Conservation (phyloP, 331 rosid genomes). For the Erythrophleum ivorense region DNA sequence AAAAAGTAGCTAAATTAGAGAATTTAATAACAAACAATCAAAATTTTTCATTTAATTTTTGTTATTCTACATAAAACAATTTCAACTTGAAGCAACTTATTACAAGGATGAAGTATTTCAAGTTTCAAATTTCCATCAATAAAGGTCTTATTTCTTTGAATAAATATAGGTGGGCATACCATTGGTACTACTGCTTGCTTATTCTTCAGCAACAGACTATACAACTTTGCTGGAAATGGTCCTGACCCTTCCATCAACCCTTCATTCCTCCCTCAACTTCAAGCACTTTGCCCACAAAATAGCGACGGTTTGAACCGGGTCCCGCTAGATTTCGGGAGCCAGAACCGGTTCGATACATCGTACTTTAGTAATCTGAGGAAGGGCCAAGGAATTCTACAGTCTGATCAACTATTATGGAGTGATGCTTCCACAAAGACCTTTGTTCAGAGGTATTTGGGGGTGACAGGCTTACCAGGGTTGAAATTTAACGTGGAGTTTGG, state of each 20-base stretch:
- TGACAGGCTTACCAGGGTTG: conserved; percentile 50
- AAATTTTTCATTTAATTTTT: too few relatives aligned
- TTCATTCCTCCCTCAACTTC: conserved; percentile 51
- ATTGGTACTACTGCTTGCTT: conserved; percentile 71
- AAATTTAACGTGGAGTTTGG: conserved; percentile 64
- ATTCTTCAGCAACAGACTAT: conserved; percentile 57
- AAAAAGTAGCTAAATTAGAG: too few relatives aligned
- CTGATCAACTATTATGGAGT: conserved; percentile 72
- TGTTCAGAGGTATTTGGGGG: conserved; percentile 56
- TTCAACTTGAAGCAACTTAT: neutral
- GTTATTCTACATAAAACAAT: too few relatives aligned
- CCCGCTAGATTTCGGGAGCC: conserved; percentile 61
- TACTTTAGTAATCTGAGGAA: conserved; percentile 60
- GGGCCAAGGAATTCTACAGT: conserved; percentile 67
- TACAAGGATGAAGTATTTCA: neutral
- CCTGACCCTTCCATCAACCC: conserved; percentile 63
- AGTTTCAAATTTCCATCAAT: neutral
- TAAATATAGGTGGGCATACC: conserved; percentile 69
- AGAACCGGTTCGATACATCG: conserved; percentile 48
- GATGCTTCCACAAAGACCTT: conserved; percentile 59
- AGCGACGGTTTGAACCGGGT: conserved; percentile 53
- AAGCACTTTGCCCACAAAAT: conserved; percentile 63
- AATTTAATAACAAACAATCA: too few relatives aligned
- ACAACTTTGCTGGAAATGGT: conserved; percentile 52
- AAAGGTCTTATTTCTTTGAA: neutral